phyloP scores from a whole-genome alignment of 495 filamentous ascomycete species.

The Penicillium dipodomyicola region DNA sequence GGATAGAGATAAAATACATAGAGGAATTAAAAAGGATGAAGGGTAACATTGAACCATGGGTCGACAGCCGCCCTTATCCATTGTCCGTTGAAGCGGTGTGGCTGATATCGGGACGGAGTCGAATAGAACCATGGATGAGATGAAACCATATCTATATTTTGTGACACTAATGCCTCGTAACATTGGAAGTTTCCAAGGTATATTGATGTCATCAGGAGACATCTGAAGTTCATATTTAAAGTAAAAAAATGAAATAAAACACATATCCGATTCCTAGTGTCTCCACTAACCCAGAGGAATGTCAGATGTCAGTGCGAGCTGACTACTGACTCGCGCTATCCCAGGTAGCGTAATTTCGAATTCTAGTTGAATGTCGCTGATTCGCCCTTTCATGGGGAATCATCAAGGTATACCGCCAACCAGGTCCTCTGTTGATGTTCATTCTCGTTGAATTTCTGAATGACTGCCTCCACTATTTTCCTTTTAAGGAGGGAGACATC shows the following conservation, averaged over 20 bases:
- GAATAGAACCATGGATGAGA: constrained; percentile 1
- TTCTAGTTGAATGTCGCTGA: constrained; percentile 7
- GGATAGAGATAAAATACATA: constrained; percentile 6
- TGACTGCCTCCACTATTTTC: constrained; percentile 9
- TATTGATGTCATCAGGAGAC: constrained; percentile 5
- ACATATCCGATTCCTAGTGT: not conserved
- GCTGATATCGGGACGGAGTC: constrained; percentile 10
- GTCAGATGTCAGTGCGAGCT: constrained; percentile 37
- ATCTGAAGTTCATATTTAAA: not conserved
- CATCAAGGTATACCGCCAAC: constrained; percentile 15
- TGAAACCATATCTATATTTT: not conserved
- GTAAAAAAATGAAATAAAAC: not conserved
- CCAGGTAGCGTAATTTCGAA: constrained; percentile 21
- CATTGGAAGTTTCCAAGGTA: too few species aligned
- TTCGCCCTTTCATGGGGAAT: constrained; percentile 16
- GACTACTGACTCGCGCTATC: constrained; percentile 16
- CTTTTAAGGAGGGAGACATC: constrained; percentile 7
- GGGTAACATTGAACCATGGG: constrained; percentile 26
- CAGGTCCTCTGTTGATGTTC: not conserved
- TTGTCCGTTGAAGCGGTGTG: constrained; percentile 7
- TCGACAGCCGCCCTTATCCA: constrained; percentile 7
- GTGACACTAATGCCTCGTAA: not conserved
- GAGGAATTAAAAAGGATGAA: constrained; percentile 20
- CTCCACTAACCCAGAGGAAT: constrained; percentile 19
- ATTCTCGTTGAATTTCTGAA: constrained; percentile 7